Base-by-base conservation (phyloP, 495 filamentous ascomycete species). In the Podospora conica region DNA sequence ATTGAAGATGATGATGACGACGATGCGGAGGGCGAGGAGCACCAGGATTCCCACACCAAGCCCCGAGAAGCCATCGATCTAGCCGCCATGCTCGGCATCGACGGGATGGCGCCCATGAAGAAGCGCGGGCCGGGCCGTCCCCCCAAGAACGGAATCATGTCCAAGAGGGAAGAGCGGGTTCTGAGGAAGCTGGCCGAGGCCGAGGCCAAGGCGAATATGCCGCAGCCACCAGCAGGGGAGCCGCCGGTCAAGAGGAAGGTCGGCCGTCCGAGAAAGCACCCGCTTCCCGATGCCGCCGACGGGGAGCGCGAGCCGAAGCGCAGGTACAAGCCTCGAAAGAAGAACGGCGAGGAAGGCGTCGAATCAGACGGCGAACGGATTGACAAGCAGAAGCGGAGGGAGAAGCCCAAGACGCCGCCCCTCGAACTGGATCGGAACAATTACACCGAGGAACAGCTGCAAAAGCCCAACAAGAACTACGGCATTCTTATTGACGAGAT, bases 121-220 rank as follows among this genome's bases (percentile, higher is more conserved):
- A 90, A 91, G 62, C 88, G 90, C 61, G 92, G 93, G 11, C 93
- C 93, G 55, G 93, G 93, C 31, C 81, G 93, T 61, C 93, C 93
- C 55, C 93, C 93, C 9, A 96, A 96, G 81, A 90, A 96, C 75
- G 93, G 93, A 8, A 87, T 95, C 73, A 93, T 96, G 86, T 96
- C 92, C 9, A 96, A 96, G 79, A 85, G 92, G 48, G 90, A 91
- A 75, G 81, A 88, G 67, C 83, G 84, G 65, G 76, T 88, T 66
- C 80, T 88, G 63, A 87, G 88, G 69, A 88, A 88, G 70, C 85
- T 88, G 66, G 84, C 78, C n/a, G n/a, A n/a, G n/a, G 53, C 76
- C 79, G 68, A 79, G 21, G 79, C 78, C 21, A 83, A 80, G 73
- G 78, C 82, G 71, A 80, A 75, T 57, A 58, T 76, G 31, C 79